Percentiles rank a stretch among this genome's conserved stretches.
These are phyloP conservation scores for Tolypocladium pustulatum DNA, from an alignment of 2,329 filamentous ascomycete genomes.

Conservation along the genomic window DNA sequence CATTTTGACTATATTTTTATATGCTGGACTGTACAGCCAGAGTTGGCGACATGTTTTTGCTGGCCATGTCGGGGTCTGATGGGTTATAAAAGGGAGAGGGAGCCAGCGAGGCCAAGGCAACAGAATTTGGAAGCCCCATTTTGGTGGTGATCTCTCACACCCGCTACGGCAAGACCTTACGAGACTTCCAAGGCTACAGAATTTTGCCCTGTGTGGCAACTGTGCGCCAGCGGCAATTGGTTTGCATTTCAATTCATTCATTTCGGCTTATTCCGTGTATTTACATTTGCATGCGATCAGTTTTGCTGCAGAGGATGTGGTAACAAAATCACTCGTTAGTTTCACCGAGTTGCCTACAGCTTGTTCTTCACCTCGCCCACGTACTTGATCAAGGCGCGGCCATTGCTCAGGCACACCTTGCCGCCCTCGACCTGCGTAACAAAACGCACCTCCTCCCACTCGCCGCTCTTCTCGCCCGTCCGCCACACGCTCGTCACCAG, in stretches of 20 bases:
- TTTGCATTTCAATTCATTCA: background rate
- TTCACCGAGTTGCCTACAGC: constrained; percentile 32
- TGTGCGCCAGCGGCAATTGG: background rate
- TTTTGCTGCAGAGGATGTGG: background rate
- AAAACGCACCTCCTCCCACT: constrained; percentile 77
- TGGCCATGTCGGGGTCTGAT: background rate
- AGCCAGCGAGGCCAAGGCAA: constrained; percentile 8
- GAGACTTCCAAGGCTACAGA: background rate
- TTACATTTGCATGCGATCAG: background rate
- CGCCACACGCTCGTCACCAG: constrained; percentile 74
- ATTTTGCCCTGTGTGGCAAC: background rate
- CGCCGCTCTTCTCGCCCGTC: constrained; percentile 53
- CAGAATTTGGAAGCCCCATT: constrained; percentile 6
- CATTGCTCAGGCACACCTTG: constrained; percentile 82
- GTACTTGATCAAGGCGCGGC: constrained; percentile 65
- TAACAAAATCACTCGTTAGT: background rate
- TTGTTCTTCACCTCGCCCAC: constrained; percentile 48
- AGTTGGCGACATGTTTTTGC: background rate
- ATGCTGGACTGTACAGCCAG: background rate
- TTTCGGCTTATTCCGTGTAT: background rate
- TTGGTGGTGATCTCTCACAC: background rate
- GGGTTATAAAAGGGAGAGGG: constrained; percentile 2
- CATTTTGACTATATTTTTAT: constrained; percentile 19
- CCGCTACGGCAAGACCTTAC: background rate
- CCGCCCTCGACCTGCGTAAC: constrained; percentile 66